These are phyloP conservation scores for Solanum gracilifrons DNA, from an alignment of 257 asterid genomes.

Conservation along the genomic window DNA sequence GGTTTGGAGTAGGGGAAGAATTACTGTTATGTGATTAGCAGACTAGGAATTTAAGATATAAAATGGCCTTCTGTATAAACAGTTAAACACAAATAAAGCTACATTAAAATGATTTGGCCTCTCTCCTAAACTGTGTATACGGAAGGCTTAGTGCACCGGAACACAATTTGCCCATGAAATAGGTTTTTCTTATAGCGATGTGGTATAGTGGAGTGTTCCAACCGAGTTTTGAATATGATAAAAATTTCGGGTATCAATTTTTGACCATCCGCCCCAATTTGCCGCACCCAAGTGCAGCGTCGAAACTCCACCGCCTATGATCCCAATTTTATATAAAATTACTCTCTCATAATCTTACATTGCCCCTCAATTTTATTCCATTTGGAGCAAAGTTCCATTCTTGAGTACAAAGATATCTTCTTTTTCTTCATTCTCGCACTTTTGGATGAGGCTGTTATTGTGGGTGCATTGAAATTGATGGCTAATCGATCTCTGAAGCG, in stretches of 20 bases:
- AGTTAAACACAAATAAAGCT: too few species aligned
- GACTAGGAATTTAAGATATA: too few species aligned
- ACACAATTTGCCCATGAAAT: too few species aligned
- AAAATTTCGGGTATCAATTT: background rate
- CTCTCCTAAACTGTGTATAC: too few species aligned
- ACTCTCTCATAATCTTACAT: background rate
- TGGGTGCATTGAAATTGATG: slow-evolving; percentile 15
- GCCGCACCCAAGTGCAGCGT: background rate
- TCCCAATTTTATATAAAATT: background rate
- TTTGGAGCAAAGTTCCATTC: background rate
- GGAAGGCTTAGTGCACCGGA: too few species aligned
- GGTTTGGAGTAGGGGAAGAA: too few species aligned
- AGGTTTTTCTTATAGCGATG: background rate
- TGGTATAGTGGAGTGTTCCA: too few species aligned
- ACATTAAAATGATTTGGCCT: too few species aligned
- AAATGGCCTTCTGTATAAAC: too few species aligned
- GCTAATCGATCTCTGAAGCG: slow-evolving; percentile 10
- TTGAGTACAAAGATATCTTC: background rate
- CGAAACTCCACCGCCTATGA: background rate
- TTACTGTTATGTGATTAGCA: too few species aligned
- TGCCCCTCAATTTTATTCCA: background rate
- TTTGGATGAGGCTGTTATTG: background rate
- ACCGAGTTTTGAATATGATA: too few species aligned
- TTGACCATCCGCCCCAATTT: background rate
- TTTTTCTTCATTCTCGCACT: background rate